Base-by-base conservation (phyloP, 1,284 basidiomycete species). In the Puccinia triticina region DNA sequence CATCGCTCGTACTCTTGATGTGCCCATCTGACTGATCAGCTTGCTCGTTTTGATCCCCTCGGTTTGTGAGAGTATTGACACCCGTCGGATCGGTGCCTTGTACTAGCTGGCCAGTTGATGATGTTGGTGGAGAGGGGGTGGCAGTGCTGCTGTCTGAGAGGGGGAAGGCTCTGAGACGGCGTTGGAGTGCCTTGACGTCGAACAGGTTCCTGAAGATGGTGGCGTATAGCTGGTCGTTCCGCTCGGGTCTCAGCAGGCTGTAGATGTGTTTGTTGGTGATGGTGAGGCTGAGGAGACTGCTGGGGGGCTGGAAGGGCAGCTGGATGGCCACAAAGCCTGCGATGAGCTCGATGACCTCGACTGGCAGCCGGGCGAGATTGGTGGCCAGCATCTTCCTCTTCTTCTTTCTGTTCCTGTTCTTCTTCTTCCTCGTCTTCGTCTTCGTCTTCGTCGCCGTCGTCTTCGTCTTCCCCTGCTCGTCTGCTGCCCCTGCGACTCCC, bases 151-250 rank as follows among this genome's bases (percentile, higher is more conserved):
- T 50, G 16, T 2, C 18, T 16, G 29, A 61, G 59, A 57, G 3
- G 23, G 55, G 59, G 59, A 34, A 61, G 10, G 29, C 59, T 61
- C 84, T 84, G 64, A 85, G 86, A 16, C 86, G 80, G 29, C 86
- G 75, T 8, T 80, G 77, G 59, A 86, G 84, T 50, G 86, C 85
- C 29, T 81, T 84, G 11, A 82, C 82, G 73, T 86, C 86, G 81
- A 86, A 86, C 75, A 85, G 84, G 84, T 75, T 79, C 34, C 82
- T 76, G 57, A 86, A 86, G 53, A 86, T 84, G 23, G 84, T 74
- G 0, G 86, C 85, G 74, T 86, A 86, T 40, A 86, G 82, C 5
- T 84, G 76, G 18, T 85, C 84, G 64, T 86, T 86, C 48, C 76
- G 57, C 4, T 79, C n/a, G 40, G 84, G 43, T 73, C 83, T 84